phyloP scores from a whole-genome alignment of 1,284 basidiomycete genomes.

The Tranzscheliella williamsii region DNA sequence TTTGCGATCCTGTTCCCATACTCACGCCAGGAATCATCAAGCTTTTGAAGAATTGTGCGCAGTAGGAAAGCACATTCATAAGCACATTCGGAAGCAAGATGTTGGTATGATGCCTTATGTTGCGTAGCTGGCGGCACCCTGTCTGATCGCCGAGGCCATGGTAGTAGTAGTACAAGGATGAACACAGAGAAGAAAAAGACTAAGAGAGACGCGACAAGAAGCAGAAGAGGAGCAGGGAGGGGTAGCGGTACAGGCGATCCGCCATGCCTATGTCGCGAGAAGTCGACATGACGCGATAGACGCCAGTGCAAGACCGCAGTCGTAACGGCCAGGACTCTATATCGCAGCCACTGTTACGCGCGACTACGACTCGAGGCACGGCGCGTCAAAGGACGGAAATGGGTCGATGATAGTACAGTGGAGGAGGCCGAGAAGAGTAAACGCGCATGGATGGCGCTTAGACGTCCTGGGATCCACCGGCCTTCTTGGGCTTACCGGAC shows the following conservation, averaged over 20 bases:
- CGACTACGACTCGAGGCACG: too few species aligned
- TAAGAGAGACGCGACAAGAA: constrained; percentile 4
- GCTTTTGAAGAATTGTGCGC: too few species aligned
- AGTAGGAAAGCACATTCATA: not conserved
- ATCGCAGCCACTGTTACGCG: too few species aligned
- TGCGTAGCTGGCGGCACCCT: constrained; percentile 44
- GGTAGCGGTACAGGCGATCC: too few species aligned
- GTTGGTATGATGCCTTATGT: constrained; percentile 46
- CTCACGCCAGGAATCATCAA: too few species aligned
- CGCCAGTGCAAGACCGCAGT: too few species aligned
- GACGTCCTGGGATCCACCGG: constrained; percentile 59
- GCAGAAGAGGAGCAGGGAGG: constrained; percentile 2
- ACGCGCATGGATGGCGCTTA: constrained; percentile 25
- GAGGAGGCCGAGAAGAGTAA: constrained; percentile 15
- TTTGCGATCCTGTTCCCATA: too few species aligned
- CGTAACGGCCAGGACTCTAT: too few species aligned
- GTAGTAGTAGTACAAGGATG: constrained; percentile 49
- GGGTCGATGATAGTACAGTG: constrained; percentile 1
- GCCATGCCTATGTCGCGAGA: too few species aligned
- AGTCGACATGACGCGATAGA: too few species aligned
- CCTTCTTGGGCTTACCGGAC: constrained; percentile 65
- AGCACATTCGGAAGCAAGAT: constrained; percentile 4
- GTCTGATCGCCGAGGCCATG: constrained; percentile 47
- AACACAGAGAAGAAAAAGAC: constrained; percentile 34
- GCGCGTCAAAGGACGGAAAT: too few species aligned